Percentiles rank a stretch among this genome's conserved stretches.
These are phyloP conservation scores for Ensete ventricosum DNA, from an alignment of 176 grass and related monocot species.

Conservation along the genomic window DNA sequence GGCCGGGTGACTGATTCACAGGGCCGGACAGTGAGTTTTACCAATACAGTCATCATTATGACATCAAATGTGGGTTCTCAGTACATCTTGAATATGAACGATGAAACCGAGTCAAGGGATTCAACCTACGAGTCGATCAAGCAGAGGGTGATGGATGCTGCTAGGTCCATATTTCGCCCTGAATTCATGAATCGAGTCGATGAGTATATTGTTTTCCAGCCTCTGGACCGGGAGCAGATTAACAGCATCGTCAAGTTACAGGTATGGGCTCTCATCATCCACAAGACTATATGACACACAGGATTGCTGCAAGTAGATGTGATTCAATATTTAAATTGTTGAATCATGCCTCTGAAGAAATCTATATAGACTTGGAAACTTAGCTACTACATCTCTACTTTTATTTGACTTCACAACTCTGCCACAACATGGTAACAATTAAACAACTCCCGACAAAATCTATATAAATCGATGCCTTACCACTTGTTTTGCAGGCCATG, in stretches of 20 bases:
- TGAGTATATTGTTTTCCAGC: conserved; percentile 96
- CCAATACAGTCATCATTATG: conserved; percentile 87
- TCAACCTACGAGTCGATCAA: conserved; percentile 79
- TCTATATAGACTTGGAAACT: too few relatives aligned
- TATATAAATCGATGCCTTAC: too few relatives aligned
- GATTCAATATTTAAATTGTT: too few relatives aligned
- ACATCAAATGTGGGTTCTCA: conserved; percentile 97
- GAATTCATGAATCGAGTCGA: conserved; percentile 98
- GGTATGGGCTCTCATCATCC: conserved; percentile 31
- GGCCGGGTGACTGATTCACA: conserved; percentile 95
- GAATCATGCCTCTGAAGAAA: too few relatives aligned
- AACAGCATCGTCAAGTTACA: conserved; percentile 78
- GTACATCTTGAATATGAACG: conserved; percentile 88
- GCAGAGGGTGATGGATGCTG: conserved; percentile 90
- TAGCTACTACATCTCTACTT: too few relatives aligned
- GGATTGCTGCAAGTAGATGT: too few relatives aligned
- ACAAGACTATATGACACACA: not conserved
- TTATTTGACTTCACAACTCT: too few relatives aligned
- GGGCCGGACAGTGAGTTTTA: conserved; percentile 84
- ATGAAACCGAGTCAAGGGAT: conserved; percentile 44
- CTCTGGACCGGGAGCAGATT: conserved; percentile 68
- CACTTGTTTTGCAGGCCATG: not conserved
- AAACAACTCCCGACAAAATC: too few relatives aligned
- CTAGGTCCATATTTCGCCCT: conserved; percentile 77
- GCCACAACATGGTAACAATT: too few relatives aligned